These are phyloP conservation scores for Pichia scutulata DNA, from an alignment of 805 yeast species.

Conservation along the genomic window DNA sequence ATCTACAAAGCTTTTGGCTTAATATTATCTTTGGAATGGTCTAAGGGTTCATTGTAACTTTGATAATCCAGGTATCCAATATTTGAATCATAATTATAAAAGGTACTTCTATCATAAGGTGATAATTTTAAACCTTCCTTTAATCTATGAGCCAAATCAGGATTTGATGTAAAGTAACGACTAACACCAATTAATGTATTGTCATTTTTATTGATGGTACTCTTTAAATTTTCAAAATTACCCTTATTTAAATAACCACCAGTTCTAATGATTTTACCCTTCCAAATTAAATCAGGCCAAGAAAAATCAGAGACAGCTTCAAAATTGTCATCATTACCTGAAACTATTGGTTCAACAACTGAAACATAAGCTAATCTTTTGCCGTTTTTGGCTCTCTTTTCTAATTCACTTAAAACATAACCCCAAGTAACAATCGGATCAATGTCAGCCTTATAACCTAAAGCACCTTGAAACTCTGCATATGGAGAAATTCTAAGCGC, in stretches of 20 bases:
- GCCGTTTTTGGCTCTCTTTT: constrained; percentile 24
- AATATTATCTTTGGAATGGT: constrained; percentile 9
- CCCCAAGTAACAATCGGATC: constrained; percentile 31
- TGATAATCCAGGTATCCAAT: constrained; percentile 11
- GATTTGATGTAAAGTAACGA: constrained; percentile 36
- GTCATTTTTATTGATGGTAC: constrained; percentile 22
- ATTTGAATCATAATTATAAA: constrained; percentile 25
- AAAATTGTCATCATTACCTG: constrained; percentile 31
- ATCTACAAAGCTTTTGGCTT: constrained; percentile 9
- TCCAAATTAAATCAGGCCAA: constrained; percentile 17
- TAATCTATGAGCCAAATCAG: constrained; percentile 34
- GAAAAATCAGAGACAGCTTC: constrained; percentile 7
- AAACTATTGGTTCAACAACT: constrained; percentile 63
- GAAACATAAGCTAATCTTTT: constrained; percentile 20
- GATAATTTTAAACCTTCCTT: constrained; percentile 29
- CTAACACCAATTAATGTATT: constrained; percentile 38
- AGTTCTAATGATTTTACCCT: constrained; percentile 17
- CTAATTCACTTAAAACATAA: constrained; percentile 32
- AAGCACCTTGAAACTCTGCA: constrained; percentile 32
- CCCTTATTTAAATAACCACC: constrained; percentile 22
- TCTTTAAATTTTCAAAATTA: constrained; percentile 12
- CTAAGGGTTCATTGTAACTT: constrained; percentile 10
- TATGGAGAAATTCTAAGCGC: constrained; percentile 47
- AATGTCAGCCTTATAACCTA: constrained; percentile 29
- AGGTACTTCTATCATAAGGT: constrained; percentile 32